Percentiles rank a stretch among this genome's conserved stretches.
Evolutionary conservation across 2,329 filamentous ascomycete genomes (phyloP).

Genomic region (Ceratocystis smalleyi): DNA sequence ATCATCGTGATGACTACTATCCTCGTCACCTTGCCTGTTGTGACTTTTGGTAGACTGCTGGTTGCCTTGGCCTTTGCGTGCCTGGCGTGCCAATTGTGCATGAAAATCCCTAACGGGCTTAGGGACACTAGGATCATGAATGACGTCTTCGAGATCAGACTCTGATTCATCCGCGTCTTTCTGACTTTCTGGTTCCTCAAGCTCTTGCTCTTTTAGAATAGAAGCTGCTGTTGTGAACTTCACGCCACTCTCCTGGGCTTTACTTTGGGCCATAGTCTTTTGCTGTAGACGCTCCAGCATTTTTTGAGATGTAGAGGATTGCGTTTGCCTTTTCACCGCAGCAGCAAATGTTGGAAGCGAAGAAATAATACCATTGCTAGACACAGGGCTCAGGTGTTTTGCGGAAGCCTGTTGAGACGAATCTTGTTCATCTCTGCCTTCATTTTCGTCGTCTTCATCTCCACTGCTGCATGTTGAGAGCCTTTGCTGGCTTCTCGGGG

Average conservation of each 20-base stretch:
- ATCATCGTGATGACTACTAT: constrained; percentile 18
- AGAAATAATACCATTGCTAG: neutral
- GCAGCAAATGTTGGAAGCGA: neutral
- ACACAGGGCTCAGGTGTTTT: neutral
- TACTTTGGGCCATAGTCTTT: neutral
- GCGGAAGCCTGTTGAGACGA: neutral
- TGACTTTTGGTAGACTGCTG: constrained; percentile 19
- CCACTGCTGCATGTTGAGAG: neutral
- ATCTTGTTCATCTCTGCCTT: neutral
- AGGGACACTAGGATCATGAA: constrained; percentile 15
- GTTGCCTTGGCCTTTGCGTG: neutral
- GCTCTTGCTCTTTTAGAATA: constrained; percentile 6
- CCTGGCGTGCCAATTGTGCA: constrained; percentile 21
- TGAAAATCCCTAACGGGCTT: constrained; percentile 25
- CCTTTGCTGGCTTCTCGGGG: neutral
- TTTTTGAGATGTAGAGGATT: neutral
- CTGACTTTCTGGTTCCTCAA: neutral
- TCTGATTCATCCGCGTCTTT: constrained; percentile 6
- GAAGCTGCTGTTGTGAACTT: constrained; percentile 7
- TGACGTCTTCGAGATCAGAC: constrained; percentile 8
- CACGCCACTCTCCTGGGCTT: neutral
- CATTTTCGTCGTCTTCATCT: neutral
- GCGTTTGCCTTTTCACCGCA: neutral
- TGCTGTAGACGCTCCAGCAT: neutral
- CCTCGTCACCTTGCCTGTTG: constrained; percentile 18